Conservation (phyloP, 176 grass and related monocot genomes). For the Lolium perenne region DNA sequence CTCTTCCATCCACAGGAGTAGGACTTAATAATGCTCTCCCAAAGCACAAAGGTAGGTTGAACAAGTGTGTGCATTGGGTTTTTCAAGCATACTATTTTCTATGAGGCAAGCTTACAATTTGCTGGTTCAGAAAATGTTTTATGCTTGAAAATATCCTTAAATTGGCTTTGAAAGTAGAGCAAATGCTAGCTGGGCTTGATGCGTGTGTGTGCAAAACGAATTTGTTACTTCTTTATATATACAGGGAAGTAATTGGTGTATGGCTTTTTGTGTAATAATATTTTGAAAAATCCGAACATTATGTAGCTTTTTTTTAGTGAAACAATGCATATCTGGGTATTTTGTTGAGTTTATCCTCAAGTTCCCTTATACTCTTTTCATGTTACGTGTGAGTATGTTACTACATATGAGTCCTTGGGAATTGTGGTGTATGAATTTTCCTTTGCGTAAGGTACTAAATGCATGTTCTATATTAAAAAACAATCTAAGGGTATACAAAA, state of each 20-base stretch:
- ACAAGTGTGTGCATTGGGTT: conserved; percentile 30
- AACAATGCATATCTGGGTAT: not conserved
- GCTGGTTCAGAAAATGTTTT: conserved; percentile 14
- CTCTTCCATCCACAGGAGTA: conserved; percentile 41
- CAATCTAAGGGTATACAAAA: not conserved
- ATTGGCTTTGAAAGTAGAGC: conserved; percentile 32
- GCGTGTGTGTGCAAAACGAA: conserved; percentile 30
- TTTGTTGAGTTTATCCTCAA: not conserved
- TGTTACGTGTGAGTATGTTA: not conserved
- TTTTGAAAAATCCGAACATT: not conserved
- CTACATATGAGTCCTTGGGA: not conserved
- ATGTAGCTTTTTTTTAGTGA: not conserved
- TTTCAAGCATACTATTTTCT: conserved; percentile 28
- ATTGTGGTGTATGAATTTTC: not conserved
- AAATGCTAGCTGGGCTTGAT: conserved; percentile 28
- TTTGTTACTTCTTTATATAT: conserved; percentile 45
- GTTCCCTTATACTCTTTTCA: not conserved
- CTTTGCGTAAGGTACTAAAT: not conserved
- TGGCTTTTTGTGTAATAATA: conserved; percentile 60
- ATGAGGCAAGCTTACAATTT: conserved; percentile 21
- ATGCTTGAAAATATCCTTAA: not conserved
- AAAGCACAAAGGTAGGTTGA: conserved; percentile 28
- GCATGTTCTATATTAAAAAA: not conserved
- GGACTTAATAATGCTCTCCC: conserved; percentile 46
- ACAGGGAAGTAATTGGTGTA: conserved; percentile 42